These are phyloP conservation scores for Mortierella sp. DNA, from an alignment of 371 early-diverging fungal genomes.

Conservation along the genomic window DNA sequence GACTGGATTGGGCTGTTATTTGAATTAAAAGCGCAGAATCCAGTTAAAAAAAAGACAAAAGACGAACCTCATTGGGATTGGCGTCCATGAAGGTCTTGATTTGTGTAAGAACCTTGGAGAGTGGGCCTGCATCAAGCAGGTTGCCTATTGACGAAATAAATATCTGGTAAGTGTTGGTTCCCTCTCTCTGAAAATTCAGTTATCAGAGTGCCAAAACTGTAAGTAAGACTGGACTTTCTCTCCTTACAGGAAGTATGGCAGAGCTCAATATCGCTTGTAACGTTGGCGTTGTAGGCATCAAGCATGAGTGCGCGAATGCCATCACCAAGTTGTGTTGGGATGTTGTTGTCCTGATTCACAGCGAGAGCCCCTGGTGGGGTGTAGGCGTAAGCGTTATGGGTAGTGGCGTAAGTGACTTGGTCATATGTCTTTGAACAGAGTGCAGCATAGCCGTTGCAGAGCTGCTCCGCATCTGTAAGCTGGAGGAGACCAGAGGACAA, in stretches of 20 bases:
- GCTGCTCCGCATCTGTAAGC: conserved; percentile 27
- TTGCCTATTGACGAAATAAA: conserved; percentile 8
- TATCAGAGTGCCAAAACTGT: no score
- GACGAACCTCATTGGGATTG: conserved; percentile 70
- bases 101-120: conserved; percentile 61
- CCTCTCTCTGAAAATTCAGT: no score
- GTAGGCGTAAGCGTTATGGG: conserved; percentile 82
- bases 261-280: conserved; percentile 63
- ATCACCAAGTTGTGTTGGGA: conserved; percentile 73
- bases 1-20: neutral
- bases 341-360: conserved; percentile 74
- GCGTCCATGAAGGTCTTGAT: conserved; percentile 70
- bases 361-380: conserved; percentile 62
- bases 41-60: neutral
- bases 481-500: conserved; percentile 6
- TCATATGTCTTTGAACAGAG: conserved; percentile 72
- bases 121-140: conserved; percentile 72
- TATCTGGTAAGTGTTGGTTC: no score
- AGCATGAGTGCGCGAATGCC: conserved; percentile 84
- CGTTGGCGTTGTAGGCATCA: conserved; percentile 63
- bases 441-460: conserved; percentile 80
- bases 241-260: conserved; percentile 74
- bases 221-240: no score
- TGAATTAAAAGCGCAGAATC: no score
- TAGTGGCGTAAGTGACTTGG: conserved; percentile 69